Evolutionary conservation across 768 basidiomycete species (phyloP), one percentile per base, ranked within the genome.

Genomic region (Russula foetens): DNA sequence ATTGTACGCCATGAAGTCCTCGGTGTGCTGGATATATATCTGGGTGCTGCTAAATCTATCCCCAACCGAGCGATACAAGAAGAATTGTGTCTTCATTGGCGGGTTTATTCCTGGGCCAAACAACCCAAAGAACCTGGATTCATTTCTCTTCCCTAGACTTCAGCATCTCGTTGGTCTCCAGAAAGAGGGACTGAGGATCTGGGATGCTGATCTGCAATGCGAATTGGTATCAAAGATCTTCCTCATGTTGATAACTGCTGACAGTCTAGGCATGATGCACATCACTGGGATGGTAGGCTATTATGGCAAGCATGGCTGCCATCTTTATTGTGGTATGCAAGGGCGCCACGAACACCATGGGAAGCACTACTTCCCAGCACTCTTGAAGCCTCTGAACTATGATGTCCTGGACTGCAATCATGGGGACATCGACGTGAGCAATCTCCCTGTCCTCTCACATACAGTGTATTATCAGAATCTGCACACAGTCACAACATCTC

Each of bases 101-200:
- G 58, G 67, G 0, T 47, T 73, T 14, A 68, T 73, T 23, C 71
- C 69, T 12, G 73, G 76, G 0, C 76, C 71, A 0, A 73, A 75
- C 7, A 72, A 74, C 8, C 72, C 71, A 0, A 73, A 72, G 24
- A 66, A 64, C 21, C 17, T 69, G 0, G 69, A 76, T 11, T 72
- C 67, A 0, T 75, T 71, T 58, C 24, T 71, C 1, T 72, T 64
- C 46, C 63, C 71, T 17, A 71, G 72, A 0, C 53, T 76, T 8
- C 68, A 71, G 52, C 76, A 76, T 60, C 70, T 0, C n/a, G n/a
- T n/a, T n/a, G n/a, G n/a, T n/a, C 28, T 75, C 11, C 71, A 75
- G 28, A 57, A n/a, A 4, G 66, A 69, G 26, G 69, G 69, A 8
- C 53, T 74, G 2, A 21, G 2, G 0, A 49, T 71, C 39, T 72